Evolutionary conservation across 2,329 filamentous ascomycete genomes (phyloP).

Genomic region (Alternaria sp.): DNA sequence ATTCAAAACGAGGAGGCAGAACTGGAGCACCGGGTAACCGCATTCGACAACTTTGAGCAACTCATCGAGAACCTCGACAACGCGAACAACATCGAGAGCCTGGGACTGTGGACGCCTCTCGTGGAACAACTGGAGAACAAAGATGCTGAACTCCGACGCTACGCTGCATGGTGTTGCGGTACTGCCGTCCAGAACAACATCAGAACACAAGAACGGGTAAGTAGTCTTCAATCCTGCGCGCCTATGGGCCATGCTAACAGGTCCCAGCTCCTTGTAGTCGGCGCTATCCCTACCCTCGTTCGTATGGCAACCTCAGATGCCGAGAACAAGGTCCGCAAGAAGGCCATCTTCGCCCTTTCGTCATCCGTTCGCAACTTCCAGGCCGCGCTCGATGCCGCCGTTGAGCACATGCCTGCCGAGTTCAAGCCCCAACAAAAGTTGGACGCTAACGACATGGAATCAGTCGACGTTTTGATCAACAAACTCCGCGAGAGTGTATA

Average conservation of each 20-base stretch:
- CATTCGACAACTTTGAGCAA: slow-evolving; percentile 42
- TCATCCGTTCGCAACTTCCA: slow-evolving; percentile 89
- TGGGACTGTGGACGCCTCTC: slow-evolving; percentile 84
- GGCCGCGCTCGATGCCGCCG: slow-evolving; percentile 69
- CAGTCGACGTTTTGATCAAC: slow-evolving; percentile 77
- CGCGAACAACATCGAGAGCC: slow-evolving; percentile 86
- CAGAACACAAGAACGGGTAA: slow-evolving; percentile 77
- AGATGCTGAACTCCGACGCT: slow-evolving; percentile 76
- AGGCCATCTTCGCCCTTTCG: slow-evolving; percentile 89
- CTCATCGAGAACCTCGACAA: slow-evolving; percentile 72
- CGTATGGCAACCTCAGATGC: slow-evolving; percentile 68
- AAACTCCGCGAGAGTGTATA: slow-evolving; percentile 57
- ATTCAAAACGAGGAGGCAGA: slow-evolving; percentile 63
- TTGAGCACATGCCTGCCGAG: slow-evolving; percentile 72
- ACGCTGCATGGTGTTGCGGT: slow-evolving; percentile 93
- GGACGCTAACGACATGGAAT: slow-evolving; percentile 89
- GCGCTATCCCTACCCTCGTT: slow-evolving; percentile 75
- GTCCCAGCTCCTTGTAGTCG: slow-evolving; percentile 62
- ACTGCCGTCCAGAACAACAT: slow-evolving; percentile 97
- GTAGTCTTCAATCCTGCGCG: slow-evolving; percentile 21
- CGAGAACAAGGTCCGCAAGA: slow-evolving; percentile 74
- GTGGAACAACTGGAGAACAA: slow-evolving; percentile 72
- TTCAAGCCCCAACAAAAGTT: slow-evolving; percentile 66
- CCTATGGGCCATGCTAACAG: slow-evolving; percentile 21
- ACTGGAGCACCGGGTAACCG: slow-evolving; percentile 25